A percentile compares a stretch with the other conserved stretches of the same genome.
Conservation (phyloP, 2,329 filamentous ascomycete species). For the Calonectria leucothoes region DNA sequence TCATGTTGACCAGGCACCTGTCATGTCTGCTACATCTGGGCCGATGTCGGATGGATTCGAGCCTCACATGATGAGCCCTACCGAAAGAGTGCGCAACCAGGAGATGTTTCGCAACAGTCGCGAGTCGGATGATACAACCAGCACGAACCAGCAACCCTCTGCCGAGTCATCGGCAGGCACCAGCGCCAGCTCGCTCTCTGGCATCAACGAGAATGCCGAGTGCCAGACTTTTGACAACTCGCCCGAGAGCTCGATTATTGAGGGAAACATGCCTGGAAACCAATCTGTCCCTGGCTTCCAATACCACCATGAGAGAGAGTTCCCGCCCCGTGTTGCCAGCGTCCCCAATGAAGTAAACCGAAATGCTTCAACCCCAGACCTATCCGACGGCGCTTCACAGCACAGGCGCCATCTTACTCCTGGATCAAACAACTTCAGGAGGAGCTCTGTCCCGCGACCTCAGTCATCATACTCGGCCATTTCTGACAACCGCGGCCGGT, state of each 20-base stretch:
- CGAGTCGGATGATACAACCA: slow-evolving; percentile 64
- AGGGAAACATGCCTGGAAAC: slow-evolving; percentile 54
- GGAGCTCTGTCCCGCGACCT: slow-evolving; percentile 74
- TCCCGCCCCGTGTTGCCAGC: slow-evolving; percentile 54
- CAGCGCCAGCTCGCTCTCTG: slow-evolving; percentile 67
- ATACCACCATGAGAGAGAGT: slow-evolving; percentile 70
- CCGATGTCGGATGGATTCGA: slow-evolving; percentile 43
- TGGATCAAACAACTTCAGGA: slow-evolving; percentile 63
- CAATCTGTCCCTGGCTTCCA: slow-evolving; percentile 68
- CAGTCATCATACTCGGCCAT: slow-evolving; percentile 80
- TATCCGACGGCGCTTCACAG: slow-evolving; percentile 60
- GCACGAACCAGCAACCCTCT: slow-evolving; percentile 62
- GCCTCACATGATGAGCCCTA: slow-evolving; percentile 47
- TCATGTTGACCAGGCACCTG: slow-evolving; percentile 29
- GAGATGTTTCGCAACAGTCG: slow-evolving; percentile 61
- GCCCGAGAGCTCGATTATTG: slow-evolving; percentile 62
- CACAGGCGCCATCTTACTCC: slow-evolving; percentile 74
- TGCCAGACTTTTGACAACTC: slow-evolving; percentile 58
- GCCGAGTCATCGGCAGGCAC: slow-evolving; percentile 65
- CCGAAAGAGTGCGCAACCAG: slow-evolving; percentile 46
- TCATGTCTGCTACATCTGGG: slow-evolving; percentile 29
- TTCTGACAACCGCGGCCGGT: slow-evolving; percentile 77
- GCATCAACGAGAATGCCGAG: slow-evolving; percentile 60
- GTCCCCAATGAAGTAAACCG: slow-evolving; percentile 56
- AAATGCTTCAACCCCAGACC: slow-evolving; percentile 62